Evolutionary conservation across 768 basidiomycete genomes (phyloP).

Genomic region (Mycena pura): DNA sequence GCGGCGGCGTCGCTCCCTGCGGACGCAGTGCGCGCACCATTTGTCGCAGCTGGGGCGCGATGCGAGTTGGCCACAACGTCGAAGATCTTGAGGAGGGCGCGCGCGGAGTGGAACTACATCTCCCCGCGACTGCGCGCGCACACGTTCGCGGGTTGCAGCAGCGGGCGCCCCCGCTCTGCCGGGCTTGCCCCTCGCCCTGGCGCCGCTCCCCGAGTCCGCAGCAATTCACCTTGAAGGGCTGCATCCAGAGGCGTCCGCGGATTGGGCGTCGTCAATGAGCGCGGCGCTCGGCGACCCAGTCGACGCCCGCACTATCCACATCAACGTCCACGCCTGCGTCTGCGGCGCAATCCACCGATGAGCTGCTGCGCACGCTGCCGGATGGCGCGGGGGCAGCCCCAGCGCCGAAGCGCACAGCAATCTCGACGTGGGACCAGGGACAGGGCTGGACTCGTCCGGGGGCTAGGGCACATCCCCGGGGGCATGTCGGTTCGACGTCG

Average conservation of each 20-base stretch:
- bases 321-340: constrained; percentile 18
- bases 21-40: constrained; percentile 41
- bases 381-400: too few species aligned
- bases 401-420: too few species aligned
- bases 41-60: too few species aligned
- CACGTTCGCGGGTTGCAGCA: too few species aligned
- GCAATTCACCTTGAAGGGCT: constrained; percentile 40
- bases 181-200: too few species aligned
- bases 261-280: constrained; percentile 50
- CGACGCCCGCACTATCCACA: constrained; percentile 13
- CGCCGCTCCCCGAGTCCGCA: constrained; percentile 28
- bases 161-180: constrained; percentile 1
- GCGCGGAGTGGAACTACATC: constrained; percentile 47
- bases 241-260: constrained; percentile 40
- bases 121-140: constrained; percentile 30
- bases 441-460: constrained; percentile 39
- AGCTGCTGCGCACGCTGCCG: constrained; percentile 18
- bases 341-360: constrained; percentile 10
- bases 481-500: constrained; percentile 50
- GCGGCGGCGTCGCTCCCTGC: too few species aligned
- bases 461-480: constrained; percentile 42
- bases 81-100: constrained; percentile 42
- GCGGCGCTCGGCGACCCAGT: constrained; percentile 17
- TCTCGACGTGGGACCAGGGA: constrained; percentile 37
- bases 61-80: too few species aligned